These are phyloP conservation scores for Cornus controversa DNA, from an alignment of 148 eudicot species.

Conservation along the genomic window DNA sequence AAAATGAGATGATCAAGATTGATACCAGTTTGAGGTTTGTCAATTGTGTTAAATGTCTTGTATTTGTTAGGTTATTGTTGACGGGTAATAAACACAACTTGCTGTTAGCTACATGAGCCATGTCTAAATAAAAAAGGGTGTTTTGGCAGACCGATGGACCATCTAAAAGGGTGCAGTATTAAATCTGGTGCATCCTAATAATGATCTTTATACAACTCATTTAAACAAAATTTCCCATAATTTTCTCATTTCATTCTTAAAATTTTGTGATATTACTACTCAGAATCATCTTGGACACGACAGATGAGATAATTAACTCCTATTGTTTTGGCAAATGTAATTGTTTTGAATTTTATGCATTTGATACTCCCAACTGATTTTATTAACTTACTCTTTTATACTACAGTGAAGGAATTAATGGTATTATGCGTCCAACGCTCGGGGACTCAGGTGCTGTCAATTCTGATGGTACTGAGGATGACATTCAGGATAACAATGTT, in stretches of 20 bases:
- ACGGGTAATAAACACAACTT: neutral
- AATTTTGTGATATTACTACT: too few species aligned
- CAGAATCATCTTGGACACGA: neutral
- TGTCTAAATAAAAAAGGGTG: too few species aligned
- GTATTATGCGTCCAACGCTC: slow-evolving; percentile 3
- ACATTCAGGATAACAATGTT: slow-evolving; percentile 5
- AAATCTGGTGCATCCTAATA: too few species aligned
- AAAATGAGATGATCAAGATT: neutral
- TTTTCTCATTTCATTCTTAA: too few species aligned
- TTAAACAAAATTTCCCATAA: too few species aligned
- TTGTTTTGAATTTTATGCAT: neutral
- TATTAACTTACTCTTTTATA: neutral
- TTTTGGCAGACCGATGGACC: too few species aligned
- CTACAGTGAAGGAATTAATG: slow-evolving; percentile 13
- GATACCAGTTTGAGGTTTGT: slow-evolving; percentile 15
- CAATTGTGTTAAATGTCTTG: neutral
- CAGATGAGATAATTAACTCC: too few species aligned
- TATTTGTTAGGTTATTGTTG: neutral
- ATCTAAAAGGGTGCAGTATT: too few species aligned
- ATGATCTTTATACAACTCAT: too few species aligned
- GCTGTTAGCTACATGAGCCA: too few species aligned
- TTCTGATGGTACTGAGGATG: neutral
- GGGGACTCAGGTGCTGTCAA: neutral
- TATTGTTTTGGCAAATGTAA: neutral
- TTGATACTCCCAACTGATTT: neutral